These are phyloP conservation scores for Theileria sp. DNA, from an alignment of 169 alveolate species.

Conservation along the genomic window DNA sequence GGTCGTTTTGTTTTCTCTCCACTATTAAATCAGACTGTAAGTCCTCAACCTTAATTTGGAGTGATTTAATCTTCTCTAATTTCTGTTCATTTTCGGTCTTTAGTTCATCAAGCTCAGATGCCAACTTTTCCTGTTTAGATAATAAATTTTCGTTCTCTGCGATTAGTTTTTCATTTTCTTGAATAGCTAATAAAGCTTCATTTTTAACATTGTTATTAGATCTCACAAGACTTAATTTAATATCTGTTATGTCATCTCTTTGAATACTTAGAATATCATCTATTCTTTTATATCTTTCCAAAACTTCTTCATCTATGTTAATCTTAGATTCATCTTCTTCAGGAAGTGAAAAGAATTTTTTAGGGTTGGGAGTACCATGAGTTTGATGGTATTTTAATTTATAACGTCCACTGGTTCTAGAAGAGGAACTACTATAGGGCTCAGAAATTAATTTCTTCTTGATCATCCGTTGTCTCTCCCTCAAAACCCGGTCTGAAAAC, in stretches of 20 bases:
- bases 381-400: not conserved
- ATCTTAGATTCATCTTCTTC: not conserved
- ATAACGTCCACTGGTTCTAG: not conserved
- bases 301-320: not conserved
- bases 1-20: constrained; percentile 62
- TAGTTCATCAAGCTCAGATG: not conserved
- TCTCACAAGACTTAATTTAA: not conserved
- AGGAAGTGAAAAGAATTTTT: not conserved
- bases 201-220: not conserved
- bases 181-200: not conserved
- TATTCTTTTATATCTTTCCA: constrained; percentile 4
- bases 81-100: constrained; percentile 6
- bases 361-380: not conserved
- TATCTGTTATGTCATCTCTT: constrained; percentile 7
- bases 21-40: constrained; percentile 23
- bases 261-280: not conserved
- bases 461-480: constrained; percentile 22
- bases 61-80: constrained; percentile 5
- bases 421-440: not conserved
- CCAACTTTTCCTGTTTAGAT: not conserved
- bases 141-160: not conserved
- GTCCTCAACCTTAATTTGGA: constrained; percentile 22
- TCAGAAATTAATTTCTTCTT: constrained; percentile 8
- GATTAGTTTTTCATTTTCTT: constrained; percentile 7
- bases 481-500: constrained; percentile 25